Percentiles rank a stretch among this genome's conserved stretches.
Conservation (phyloP, 495 filamentous ascomycete genomes). For the Neurospora africana region DNA sequence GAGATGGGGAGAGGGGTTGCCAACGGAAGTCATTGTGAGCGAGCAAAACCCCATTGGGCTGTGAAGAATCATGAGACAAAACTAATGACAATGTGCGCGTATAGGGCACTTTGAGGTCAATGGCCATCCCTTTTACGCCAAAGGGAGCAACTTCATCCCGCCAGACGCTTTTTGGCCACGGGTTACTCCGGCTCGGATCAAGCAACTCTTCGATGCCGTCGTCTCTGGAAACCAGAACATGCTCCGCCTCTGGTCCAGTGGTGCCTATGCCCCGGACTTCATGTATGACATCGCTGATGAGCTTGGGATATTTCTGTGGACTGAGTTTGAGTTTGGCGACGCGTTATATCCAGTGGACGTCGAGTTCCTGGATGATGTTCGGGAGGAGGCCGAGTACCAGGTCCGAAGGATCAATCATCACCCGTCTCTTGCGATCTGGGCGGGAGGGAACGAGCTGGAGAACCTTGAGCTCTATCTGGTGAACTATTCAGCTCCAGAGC, state of each 20-base stretch:
- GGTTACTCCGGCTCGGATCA: slow-evolving; percentile 44
- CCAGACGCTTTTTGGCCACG: slow-evolving; percentile 58
- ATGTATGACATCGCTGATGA: slow-evolving; percentile 62
- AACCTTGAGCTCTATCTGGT: slow-evolving; percentile 42
- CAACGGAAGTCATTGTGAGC: slow-evolving; percentile 47
- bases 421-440: slow-evolving; percentile 58
- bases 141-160: slow-evolving; percentile 58
- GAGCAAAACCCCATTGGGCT: background rate
- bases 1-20: slow-evolving; percentile 48
- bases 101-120: slow-evolving; percentile 55
- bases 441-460: slow-evolving; percentile 57
- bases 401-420: slow-evolving; percentile 56
- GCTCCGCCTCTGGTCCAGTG: slow-evolving; percentile 57
- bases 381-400: slow-evolving; percentile 50
- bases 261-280: slow-evolving; percentile 55
- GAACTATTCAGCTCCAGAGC: slow-evolving; percentile 33
- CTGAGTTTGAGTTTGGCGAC: slow-evolving; percentile 58
- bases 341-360: slow-evolving; percentile 49
- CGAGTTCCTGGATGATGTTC: slow-evolving; percentile 48
- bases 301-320: slow-evolving; percentile 56
- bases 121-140: slow-evolving; percentile 57
- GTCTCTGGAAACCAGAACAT: slow-evolving; percentile 57
- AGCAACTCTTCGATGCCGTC: slow-evolving; percentile 45
- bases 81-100: background rate
- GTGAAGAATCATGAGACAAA: too few relatives aligned